These are phyloP conservation scores for Phoma sp. DNA, from an alignment of 2,329 filamentous ascomycete genomes.

Conservation along the genomic window DNA sequence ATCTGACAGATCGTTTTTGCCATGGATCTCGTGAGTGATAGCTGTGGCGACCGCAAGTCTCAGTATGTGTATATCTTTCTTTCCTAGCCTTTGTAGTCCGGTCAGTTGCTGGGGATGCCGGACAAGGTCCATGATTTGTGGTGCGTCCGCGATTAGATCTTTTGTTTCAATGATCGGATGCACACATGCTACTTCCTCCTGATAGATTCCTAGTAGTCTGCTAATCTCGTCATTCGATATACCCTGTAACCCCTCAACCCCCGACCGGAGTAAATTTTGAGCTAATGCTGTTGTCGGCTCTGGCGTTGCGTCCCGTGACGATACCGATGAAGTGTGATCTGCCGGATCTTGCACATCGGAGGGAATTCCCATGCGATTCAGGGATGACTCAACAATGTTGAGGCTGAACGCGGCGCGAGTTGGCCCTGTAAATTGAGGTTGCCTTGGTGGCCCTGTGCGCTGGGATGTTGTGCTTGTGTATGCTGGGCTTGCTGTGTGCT, in stretches of 20 bases:
- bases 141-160: constrained; percentile 13
- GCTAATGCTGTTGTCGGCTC: constrained; percentile 4
- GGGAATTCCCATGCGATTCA: constrained; percentile 24
- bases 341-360: constrained; percentile 4
- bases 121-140: constrained; percentile 14
- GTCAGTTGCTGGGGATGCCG: constrained; percentile 1
- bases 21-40: constrained; percentile 23
- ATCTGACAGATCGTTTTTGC: constrained; percentile 23
- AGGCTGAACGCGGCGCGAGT: constrained; percentile 31
- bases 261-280: not conserved
- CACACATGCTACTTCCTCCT: constrained; percentile 25
- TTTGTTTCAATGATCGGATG: constrained; percentile 29
- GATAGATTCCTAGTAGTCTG: constrained; percentile 23
- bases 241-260: constrained; percentile 8
- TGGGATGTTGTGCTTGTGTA: constrained; percentile 12
- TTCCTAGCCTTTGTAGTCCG: not conserved
- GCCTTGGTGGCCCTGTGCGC: constrained; percentile 9
- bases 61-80: constrained; percentile 26
- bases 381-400: constrained; percentile 28
- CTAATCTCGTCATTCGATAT: constrained; percentile 20
- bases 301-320: constrained; percentile 22
- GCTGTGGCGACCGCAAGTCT: constrained; percentile 27
- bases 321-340: constrained; percentile 10
- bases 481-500: constrained; percentile 13
- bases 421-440: constrained; percentile 31